Evolutionary conservation across 2,329 filamentous ascomycete species (phyloP).

Genomic region (Nigrospora oryzae): DNA sequence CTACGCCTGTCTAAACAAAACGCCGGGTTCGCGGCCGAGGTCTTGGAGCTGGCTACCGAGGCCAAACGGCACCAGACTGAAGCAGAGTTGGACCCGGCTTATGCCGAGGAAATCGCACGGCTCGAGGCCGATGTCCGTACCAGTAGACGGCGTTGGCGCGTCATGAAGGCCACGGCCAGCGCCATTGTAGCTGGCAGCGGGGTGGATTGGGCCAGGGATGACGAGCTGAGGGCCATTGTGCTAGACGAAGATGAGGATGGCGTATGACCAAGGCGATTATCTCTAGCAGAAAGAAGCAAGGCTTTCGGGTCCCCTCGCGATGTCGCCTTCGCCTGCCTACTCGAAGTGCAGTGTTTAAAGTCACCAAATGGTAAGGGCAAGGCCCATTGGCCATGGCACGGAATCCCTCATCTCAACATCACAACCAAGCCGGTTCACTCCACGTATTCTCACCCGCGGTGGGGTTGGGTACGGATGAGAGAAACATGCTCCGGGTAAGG

Average conservation of each 20-base stretch:
- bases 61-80: constrained; percentile 43
- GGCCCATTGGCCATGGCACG: too few species aligned
- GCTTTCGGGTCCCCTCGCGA: too few species aligned
- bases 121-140: constrained; percentile 52
- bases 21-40: constrained; percentile 48
- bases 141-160: constrained; percentile 60
- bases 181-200: constrained; percentile 75
- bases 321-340: too few species aligned
- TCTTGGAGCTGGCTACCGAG: constrained; percentile 55
- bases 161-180: constrained; percentile 71
- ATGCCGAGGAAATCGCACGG: constrained; percentile 45
- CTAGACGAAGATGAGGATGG: constrained; percentile 40
- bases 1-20: constrained; percentile 51
- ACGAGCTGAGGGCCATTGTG: constrained; percentile 60
- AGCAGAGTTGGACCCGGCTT: constrained; percentile 38
- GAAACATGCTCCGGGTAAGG: too few species aligned
- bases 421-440: too few species aligned
- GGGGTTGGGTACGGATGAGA: too few species aligned
- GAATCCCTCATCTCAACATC: too few species aligned
- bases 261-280: neutral
- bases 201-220: constrained; percentile 69
- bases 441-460: too few species aligned
- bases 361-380: too few species aligned
- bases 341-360: too few species aligned
- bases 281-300: too few species aligned